Evolutionary conservation across 192 early-diverging fungal species (phyloP).

Genomic region (Podila clonocystis): DNA sequence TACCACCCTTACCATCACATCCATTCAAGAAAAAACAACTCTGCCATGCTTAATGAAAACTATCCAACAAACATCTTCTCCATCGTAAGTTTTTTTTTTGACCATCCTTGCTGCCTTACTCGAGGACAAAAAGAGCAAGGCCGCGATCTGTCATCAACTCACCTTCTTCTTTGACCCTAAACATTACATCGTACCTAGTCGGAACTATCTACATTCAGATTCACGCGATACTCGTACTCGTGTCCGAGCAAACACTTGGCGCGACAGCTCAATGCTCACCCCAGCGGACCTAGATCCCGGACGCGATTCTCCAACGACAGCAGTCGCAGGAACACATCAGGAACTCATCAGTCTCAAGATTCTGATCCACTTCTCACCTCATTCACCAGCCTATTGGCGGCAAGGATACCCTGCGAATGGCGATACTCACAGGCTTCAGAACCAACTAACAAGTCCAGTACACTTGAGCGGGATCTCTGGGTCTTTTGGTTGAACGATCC

Average conservation of each 20-base stretch:
- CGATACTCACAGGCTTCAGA: conserved; percentile 9
- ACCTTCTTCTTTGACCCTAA: background rate
- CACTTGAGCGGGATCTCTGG: conserved; percentile 30
- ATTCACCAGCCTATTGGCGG: conserved; percentile 28
- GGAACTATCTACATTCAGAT: conserved; percentile 48
- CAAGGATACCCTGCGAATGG: conserved; percentile 48
- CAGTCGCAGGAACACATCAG: background rate
- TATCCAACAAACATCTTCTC: conserved; percentile 2
- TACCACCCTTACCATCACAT: too few species aligned
- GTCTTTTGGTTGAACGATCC: conserved; percentile 47
- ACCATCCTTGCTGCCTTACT: background rate
- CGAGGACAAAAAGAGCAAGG: background rate
- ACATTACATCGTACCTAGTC: conserved; percentile 13
- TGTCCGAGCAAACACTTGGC: conserved; percentile 28
- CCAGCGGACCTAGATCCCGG: conserved; percentile 11
- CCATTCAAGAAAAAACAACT: background rate
- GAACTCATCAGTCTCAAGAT: conserved; percentile 6
- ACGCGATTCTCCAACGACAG: background rate
- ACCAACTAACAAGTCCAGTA: conserved; percentile 6
- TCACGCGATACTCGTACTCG: conserved; percentile 41
- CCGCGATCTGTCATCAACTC: conserved; percentile 1
- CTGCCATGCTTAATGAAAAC: conserved; percentile 1
- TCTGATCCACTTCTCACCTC: conserved; percentile 34
- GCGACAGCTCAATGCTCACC: conserved; percentile 24
- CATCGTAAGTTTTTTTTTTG: background rate